phyloP scores from a whole-genome alignment of 768 basidiomycete species.

The Mycena floridula region DNA sequence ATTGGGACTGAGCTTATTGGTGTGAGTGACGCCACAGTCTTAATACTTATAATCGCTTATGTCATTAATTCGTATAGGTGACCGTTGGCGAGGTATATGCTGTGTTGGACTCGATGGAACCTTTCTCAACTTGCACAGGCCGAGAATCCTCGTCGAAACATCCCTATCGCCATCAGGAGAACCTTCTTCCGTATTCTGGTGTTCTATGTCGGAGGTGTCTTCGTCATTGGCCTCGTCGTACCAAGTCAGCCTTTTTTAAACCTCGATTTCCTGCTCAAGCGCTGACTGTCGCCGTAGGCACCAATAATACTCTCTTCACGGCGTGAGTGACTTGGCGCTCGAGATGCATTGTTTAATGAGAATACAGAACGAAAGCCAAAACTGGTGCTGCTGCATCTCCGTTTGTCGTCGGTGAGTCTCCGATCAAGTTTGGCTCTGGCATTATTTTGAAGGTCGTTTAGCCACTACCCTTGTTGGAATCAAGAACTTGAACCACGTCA shows the following conservation, averaged over 20 bases:
- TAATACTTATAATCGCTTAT: neutral
- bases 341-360: slow-evolving; percentile 3
- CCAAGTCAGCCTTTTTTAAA: too few species aligned
- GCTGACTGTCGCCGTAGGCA: too few species aligned
- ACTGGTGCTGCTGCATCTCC: slow-evolving; percentile 55
- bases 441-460: too few species aligned
- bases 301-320: slow-evolving; percentile 38
- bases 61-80: slow-evolving; percentile 17
- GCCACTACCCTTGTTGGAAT: too few species aligned
- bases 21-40: slow-evolving; percentile 43
- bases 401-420: too few species aligned
- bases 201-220: slow-evolving; percentile 70
- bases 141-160: slow-evolving; percentile 67
- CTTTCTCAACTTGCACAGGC: slow-evolving; percentile 39
- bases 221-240: slow-evolving; percentile 66
- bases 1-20: slow-evolving; percentile 77
- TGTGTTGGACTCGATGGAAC: slow-evolving; percentile 3
- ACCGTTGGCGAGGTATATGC: slow-evolving; percentile 39
- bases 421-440: too few species aligned
- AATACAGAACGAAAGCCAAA: too few species aligned
- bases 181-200: slow-evolving; percentile 56
- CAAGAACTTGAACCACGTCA: slow-evolving; percentile 59
- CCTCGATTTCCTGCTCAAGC: too few species aligned
- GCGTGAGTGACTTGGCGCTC: too few species aligned
- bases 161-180: slow-evolving; percentile 62